A percentile compares a stretch with the other conserved stretches of the same genome.
Evolutionary conservation across 2,329 filamentous ascomycete species (phyloP).

Genomic region (Davidsoniella neocaledoniae): DNA sequence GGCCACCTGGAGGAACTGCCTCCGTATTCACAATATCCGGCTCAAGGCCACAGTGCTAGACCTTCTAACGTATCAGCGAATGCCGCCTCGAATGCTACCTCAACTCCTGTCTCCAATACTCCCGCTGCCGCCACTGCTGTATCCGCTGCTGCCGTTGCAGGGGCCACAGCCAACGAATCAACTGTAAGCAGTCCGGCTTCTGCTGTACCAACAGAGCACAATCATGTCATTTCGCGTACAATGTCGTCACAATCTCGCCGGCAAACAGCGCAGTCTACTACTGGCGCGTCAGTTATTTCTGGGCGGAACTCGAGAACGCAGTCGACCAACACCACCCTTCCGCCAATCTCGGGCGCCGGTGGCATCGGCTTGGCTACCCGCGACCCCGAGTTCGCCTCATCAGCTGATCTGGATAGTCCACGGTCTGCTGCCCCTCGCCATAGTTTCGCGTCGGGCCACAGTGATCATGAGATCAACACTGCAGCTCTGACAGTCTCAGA

Average conservation of each 20-base stretch:
- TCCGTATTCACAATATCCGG: constrained; percentile 79
- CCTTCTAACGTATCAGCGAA: constrained; percentile 19
- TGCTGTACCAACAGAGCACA: not conserved
- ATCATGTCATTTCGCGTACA: not conserved
- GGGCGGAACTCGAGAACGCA: not conserved
- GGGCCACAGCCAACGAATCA: not conserved
- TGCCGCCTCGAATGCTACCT: constrained; percentile 1
- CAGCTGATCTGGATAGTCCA: constrained; percentile 31
- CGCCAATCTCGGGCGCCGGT: constrained; percentile 36
- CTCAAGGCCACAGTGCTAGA: constrained; percentile 48
- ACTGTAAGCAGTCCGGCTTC: constrained; percentile 2
- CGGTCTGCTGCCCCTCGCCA: constrained; percentile 34
- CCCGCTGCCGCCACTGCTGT: constrained; percentile 6
- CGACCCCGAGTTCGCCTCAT: constrained; percentile 45
- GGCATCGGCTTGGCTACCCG: constrained; percentile 43
- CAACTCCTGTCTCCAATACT: not conserved
- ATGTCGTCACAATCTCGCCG: constrained; percentile 1
- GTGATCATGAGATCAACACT: constrained; percentile 37
- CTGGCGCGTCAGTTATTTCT: constrained; percentile 2
- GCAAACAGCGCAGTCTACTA: constrained; percentile 2
- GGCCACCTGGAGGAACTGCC: constrained; percentile 84
- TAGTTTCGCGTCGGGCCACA: constrained; percentile 34
- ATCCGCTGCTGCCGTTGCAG: not conserved
- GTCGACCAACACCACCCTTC: not conserved
- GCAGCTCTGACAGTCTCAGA: constrained; percentile 29